A percentile compares a stretch with the other conserved stretches of the same genome.
Conservation (phyloP, 768 basidiomycete genomes). For the Suillus sp. region DNA sequence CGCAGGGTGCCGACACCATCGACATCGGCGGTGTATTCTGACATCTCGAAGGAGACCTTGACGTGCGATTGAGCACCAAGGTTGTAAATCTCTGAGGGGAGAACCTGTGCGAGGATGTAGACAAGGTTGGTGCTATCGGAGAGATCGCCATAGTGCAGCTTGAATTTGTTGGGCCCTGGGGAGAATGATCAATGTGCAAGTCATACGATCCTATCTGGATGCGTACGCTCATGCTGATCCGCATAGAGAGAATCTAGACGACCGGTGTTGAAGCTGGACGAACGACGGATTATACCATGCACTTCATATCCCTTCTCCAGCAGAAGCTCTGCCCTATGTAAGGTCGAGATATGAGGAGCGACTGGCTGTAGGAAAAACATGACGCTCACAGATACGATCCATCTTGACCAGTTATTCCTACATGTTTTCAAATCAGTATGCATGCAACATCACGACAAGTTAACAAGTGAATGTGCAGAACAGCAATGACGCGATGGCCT, state of each 20-base stretch:
- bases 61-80: constrained; percentile 98
- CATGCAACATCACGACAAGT: not conserved
- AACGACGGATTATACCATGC: constrained; percentile 94
- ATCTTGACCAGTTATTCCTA: constrained; percentile 95
- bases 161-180: constrained; percentile 73
- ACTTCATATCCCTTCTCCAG: constrained; percentile 89
- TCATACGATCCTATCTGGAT: constrained; percentile 12
- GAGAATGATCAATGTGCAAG: constrained; percentile 3
- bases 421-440: constrained; percentile 7
- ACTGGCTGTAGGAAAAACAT: not conserved
- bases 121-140: constrained; percentile 97
- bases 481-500: not conserved
- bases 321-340: constrained; percentile 73
- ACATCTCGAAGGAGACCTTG: constrained; percentile 99
- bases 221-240: constrained; percentile 89
- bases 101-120: constrained; percentile 92
- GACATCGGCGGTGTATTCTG: constrained; percentile 97
- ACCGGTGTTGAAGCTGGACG: constrained; percentile 97
- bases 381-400: constrained; percentile 92
- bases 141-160: constrained; percentile 89
- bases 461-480: constrained; percentile 4
- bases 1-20: constrained; percentile 95
- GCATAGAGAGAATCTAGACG: constrained; percentile 91
- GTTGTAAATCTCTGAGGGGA: constrained; percentile 97
- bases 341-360: constrained; percentile 12